Evolutionary conservation across 2,329 filamentous ascomycete species (phyloP).

Genomic region (Neoscytalidium dimidiatum): DNA sequence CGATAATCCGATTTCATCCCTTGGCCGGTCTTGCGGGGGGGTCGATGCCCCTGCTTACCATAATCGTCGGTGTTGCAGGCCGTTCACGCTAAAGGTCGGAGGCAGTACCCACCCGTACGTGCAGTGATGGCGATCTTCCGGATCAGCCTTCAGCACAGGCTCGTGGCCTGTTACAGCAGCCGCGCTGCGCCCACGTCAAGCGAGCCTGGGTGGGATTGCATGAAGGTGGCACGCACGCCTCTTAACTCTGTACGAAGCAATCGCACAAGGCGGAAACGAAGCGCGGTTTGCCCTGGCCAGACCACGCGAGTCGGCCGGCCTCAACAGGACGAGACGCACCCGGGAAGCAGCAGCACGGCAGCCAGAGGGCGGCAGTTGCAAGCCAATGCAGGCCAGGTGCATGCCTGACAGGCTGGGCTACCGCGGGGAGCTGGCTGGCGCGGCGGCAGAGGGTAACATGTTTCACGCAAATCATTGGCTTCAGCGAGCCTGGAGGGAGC

Average conservation of each 20-base stretch:
- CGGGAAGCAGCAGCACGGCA: not conserved
- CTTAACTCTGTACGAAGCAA: not conserved
- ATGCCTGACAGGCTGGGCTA: not conserved
- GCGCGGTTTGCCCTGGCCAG: not conserved
- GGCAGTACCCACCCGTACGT: not conserved
- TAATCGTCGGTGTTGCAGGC: not conserved
- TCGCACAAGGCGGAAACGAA: not conserved
- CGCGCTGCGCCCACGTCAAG: not conserved
- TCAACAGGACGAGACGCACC: not conserved
- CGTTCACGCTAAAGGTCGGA: not conserved
- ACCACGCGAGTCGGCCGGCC: not conserved
- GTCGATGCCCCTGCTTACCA: no score
- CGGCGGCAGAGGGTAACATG: constrained; percentile 4
- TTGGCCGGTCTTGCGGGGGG: no score
- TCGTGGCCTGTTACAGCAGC: not conserved
- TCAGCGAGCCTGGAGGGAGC: not conserved
- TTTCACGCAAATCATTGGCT: constrained; percentile 10
- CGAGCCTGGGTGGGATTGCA: not conserved
- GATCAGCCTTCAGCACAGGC: constrained; percentile 11
- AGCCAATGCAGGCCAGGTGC: not conserved
- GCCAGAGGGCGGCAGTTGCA: not conserved
- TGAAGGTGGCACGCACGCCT: not conserved
- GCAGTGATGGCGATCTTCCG: constrained; percentile 6
- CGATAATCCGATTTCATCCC: no score
- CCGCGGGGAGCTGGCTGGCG: not conserved